A percentile compares a stretch with the other conserved stretches of the same genome.
These are phyloP conservation scores for Aspergillus quadricinctus DNA, from an alignment of 2,329 filamentous ascomycete species.

Conservation along the genomic window DNA sequence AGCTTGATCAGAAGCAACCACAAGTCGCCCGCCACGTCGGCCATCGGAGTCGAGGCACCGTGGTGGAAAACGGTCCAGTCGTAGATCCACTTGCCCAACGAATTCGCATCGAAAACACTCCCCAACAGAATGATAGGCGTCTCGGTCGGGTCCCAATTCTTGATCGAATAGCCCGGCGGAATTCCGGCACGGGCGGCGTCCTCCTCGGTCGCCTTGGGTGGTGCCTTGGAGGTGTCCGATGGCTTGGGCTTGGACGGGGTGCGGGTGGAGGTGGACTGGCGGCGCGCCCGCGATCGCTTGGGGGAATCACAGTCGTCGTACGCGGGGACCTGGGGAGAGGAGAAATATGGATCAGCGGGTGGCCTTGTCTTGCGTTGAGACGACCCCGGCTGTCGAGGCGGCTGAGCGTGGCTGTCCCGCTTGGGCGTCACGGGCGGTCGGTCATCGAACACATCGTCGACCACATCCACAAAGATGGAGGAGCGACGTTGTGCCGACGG, in stretches of 20 bases:
- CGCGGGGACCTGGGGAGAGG: conserved; percentile 51
- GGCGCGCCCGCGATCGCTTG: conserved; percentile 49
- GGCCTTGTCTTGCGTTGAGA: conserved; percentile 40
- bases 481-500: conserved; percentile 44
- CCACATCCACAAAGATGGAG: conserved; percentile 53
- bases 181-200: conserved; percentile 64
- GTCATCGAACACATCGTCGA: conserved; percentile 52
- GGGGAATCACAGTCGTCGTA: conserved; percentile 51
- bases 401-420: conserved; percentile 19
- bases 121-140: conserved; percentile 90
- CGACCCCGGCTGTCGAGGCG: conserved; percentile 21
- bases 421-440: conserved; percentile 18
- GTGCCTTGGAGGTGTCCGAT: conserved; percentile 30
- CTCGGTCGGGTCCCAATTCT: conserved; percentile 97
- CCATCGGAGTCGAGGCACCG: conserved; percentile 74
- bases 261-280: conserved; percentile 50
- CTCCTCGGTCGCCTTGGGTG: conserved; percentile 59
- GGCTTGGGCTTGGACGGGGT: conserved; percentile 42
- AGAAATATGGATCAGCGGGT: conserved; percentile 50
- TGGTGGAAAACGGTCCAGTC: conserved; percentile 97
- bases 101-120: conserved; percentile 96
- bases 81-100: conserved; percentile 97
- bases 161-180: conserved; percentile 84
- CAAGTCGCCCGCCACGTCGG: conserved; percentile 87
- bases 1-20: conserved; percentile 95